These are phyloP conservation scores for Rutstroemia sp. DNA, from an alignment of 2,329 filamentous ascomycete genomes.

Conservation along the genomic window DNA sequence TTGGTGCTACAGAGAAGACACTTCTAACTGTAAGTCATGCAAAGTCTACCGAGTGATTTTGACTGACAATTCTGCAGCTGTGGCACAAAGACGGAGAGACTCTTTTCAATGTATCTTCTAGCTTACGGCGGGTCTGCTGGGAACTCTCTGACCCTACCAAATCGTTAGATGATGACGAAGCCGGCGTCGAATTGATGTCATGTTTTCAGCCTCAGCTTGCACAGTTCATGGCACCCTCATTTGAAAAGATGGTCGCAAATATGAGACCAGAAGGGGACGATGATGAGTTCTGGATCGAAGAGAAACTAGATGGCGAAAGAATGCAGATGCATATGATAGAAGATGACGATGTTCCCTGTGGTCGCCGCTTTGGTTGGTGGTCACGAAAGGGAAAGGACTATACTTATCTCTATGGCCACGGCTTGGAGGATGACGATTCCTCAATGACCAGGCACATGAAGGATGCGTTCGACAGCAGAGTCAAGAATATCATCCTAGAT, in stretches of 20 bases:
- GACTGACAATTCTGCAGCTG: slow-evolving; percentile 43
- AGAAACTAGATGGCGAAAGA: slow-evolving; percentile 92
- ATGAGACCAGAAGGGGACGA: slow-evolving; percentile 50
- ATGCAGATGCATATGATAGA: slow-evolving; percentile 93
- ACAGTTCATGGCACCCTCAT: slow-evolving; percentile 78
- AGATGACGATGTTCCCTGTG: slow-evolving; percentile 60
- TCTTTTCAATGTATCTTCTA: slow-evolving; percentile 86
- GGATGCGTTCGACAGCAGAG: slow-evolving; percentile 67
- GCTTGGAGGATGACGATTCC: slow-evolving; percentile 65
- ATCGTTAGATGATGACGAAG: slow-evolving; percentile 67
- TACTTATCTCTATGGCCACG: slow-evolving; percentile 82
- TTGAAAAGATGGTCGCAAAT: slow-evolving; percentile 70
- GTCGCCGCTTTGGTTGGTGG: slow-evolving; percentile 78
- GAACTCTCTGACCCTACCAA: slow-evolving; percentile 70
- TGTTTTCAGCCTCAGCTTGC: slow-evolving; percentile 96
- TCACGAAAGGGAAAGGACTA: slow-evolving; percentile 96
- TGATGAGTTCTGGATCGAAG: slow-evolving; percentile 87
- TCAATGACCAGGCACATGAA: slow-evolving; percentile 75
- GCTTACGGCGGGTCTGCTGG: slow-evolving; percentile 87
- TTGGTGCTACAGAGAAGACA: slow-evolving; percentile 79
- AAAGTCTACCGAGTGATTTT: background rate
- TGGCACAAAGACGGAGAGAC: slow-evolving; percentile 75
- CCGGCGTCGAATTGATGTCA: slow-evolving; percentile 76
- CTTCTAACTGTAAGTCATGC: slow-evolving; percentile 51
- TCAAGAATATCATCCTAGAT: slow-evolving; percentile 84